Base-by-base conservation (phyloP, 805 yeast species). In the Brettanomyces bruxellensis region DNA sequence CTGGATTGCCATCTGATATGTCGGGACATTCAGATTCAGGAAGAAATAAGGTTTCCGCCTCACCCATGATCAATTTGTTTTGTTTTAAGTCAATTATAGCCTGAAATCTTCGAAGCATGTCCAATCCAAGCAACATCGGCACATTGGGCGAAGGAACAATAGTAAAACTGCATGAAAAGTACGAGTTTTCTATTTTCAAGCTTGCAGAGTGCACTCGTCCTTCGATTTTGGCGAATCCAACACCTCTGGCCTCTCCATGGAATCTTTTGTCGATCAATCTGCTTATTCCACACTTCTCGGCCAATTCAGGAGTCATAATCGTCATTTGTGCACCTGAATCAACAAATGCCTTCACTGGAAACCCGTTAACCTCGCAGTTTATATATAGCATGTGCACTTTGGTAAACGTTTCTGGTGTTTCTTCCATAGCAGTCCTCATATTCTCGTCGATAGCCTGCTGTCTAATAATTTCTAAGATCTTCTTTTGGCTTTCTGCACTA, bases 311-410 rank as follows among this genome's bases (percentile, higher is more conserved):
- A 32, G 89, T 80, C 58, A 93, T 78, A 38, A 93, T 82, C 0
- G 99, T 89, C 28, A 79, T 70, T 62, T 89, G 96, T 0, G 99
- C 98, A 2, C 99, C 99, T 0, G 97, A 80, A 61, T 93, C 99
- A 4, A 93, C 95, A 68, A 93, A 88, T 0, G 98, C 98, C 60
- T 86, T 86, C 3, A 89, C 83, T 23, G 82, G 80, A 41, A 73
- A 71, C 1, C 93, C 91, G 57, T 93, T 90, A 35, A 91, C 83
- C 53, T 78, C 82, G 38, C 88, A 72, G 47, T 80, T 72, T 13
- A 93, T 79, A 64, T 83, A 91, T 37, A 93, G 72, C 96, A 93
- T 89, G 32, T 77, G 76, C 3, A 91, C 95, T n/a, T 54, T 47
- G 0, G 89, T 82, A 66, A 93, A 93, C 35, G 86, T 74, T 61